Conservation (phyloP, 164 flowering plant genomes). For the Amborella trichopoda region DNA sequence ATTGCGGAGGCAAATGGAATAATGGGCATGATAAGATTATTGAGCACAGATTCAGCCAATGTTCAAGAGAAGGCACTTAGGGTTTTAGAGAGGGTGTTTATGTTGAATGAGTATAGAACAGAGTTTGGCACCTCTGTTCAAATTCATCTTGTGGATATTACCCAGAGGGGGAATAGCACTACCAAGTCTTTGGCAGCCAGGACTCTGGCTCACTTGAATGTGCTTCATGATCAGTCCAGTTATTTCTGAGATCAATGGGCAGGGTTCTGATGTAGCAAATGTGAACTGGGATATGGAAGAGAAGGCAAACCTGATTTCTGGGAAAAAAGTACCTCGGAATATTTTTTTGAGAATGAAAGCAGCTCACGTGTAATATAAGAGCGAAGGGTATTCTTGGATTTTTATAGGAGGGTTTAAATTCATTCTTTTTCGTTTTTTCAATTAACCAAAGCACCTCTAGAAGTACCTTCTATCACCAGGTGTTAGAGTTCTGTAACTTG, state of each 20-base stretch:
- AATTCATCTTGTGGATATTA: constrained; percentile 45
- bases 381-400: no score
- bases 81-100: constrained; percentile 44
- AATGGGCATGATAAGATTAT: constrained; percentile 30
- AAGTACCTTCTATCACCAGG: no score
- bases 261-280: not conserved
- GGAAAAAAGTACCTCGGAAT: no score
- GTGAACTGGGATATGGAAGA: no score
- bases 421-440: no score
- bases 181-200: constrained; percentile 44
- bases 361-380: no score
- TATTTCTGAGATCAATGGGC: constrained; percentile 28
- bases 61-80: constrained; percentile 38
- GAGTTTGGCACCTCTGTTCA: constrained; percentile 41
- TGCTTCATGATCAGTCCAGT: constrained; percentile 57
- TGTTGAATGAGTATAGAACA: constrained; percentile 36
- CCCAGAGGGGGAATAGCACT: constrained; percentile 39
- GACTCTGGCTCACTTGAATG: constrained; percentile 49
- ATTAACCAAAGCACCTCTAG: no score
- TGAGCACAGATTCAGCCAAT: constrained; percentile 6
- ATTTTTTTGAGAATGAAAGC: no score
- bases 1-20: constrained; percentile 43
- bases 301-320: no score
- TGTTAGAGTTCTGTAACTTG: no score
- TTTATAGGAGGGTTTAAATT: no score